These are phyloP conservation scores for Cochlearia excelsa DNA, from an alignment of 345 rosid species.

Conservation along the genomic window DNA sequence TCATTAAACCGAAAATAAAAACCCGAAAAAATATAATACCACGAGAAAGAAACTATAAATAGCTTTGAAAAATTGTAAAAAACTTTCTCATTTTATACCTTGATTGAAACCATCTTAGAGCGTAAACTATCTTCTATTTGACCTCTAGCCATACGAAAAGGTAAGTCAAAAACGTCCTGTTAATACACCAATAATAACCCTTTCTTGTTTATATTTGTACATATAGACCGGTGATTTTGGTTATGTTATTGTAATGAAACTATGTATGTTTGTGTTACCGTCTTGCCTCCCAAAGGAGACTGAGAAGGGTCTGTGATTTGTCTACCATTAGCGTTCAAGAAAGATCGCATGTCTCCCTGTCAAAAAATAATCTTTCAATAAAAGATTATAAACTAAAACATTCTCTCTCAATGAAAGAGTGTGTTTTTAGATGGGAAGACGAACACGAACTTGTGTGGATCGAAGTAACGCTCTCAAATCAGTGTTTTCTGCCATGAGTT, in stretches of 20 bases:
- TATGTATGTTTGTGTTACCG: constrained; percentile 46
- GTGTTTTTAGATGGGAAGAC: background rate
- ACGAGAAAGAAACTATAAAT: background rate
- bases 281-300: constrained; percentile 96
- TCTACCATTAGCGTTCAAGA: constrained; percentile 74
- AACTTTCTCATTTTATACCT: constrained; percentile 41
- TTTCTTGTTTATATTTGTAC: no score
- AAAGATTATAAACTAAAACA: no score
- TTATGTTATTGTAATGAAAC: no score
- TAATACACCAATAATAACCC: background rate
- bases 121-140: constrained; percentile 97
- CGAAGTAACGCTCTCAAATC: constrained; percentile 84
- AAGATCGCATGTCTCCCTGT: constrained; percentile 94
- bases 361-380: constrained; percentile 4
- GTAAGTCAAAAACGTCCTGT: constrained; percentile 92
- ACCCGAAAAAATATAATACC: background rate
- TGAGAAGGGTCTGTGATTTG: constrained; percentile 58
- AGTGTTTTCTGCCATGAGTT: constrained; percentile 77
- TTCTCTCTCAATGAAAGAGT: background rate
- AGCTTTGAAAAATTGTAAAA: no score
- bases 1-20: constrained; percentile 7
- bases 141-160: constrained; percentile 88
- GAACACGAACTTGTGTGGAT: constrained; percentile 71
- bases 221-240: no score
- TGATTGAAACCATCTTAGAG: constrained; percentile 85